A percentile compares a stretch with the other conserved stretches of the same genome.
phyloP scores from a whole-genome alignment of 805 yeast genomes.

The Kodamaea kakaduensis region DNA sequence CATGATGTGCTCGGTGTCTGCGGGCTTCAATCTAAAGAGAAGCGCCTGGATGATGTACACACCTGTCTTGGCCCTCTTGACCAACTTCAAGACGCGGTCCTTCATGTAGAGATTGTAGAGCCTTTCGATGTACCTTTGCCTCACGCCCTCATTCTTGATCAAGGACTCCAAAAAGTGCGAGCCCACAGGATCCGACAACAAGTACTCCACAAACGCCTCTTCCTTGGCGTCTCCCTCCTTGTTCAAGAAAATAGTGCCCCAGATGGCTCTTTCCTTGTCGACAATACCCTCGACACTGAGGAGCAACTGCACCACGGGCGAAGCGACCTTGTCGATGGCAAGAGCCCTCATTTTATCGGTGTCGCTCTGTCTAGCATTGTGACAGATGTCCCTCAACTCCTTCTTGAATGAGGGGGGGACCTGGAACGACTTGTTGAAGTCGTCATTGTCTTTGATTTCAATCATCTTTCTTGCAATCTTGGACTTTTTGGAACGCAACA shows the following conservation, averaged over 20 bases:
- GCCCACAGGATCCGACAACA: constrained; percentile 86
- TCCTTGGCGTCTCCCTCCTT: constrained; percentile 57
- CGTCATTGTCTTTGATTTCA: constrained; percentile 75
- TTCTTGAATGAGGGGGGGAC: constrained; percentile 66
- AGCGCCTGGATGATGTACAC: constrained; percentile 73
- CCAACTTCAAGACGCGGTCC: constrained; percentile 67
- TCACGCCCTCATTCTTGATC: constrained; percentile 54
- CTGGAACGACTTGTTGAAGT: constrained; percentile 61
- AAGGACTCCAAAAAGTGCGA: constrained; percentile 83
- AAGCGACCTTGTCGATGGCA: constrained; percentile 75
- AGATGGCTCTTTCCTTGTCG: constrained; percentile 66
- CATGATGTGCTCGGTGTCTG: constrained; percentile 58
- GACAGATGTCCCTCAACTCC: constrained; percentile 50
- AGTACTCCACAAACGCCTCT: constrained; percentile 77
- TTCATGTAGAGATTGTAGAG: constrained; percentile 68
- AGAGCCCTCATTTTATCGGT: constrained; percentile 55
- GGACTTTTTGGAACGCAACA: constrained; percentile 76
- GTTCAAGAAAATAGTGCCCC: constrained; percentile 58
- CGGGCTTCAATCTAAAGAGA: constrained; percentile 58
- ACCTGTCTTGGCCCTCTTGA: constrained; percentile 81
- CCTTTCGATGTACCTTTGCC: constrained; percentile 66
- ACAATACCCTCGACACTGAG: constrained; percentile 78
- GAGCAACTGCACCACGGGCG: constrained; percentile 80
- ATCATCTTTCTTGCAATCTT: constrained; percentile 92
- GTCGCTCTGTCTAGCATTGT: constrained; percentile 33